phyloP scores from a whole-genome alignment of 495 filamentous ascomycete genomes.

The Neurospora sp. region DNA sequence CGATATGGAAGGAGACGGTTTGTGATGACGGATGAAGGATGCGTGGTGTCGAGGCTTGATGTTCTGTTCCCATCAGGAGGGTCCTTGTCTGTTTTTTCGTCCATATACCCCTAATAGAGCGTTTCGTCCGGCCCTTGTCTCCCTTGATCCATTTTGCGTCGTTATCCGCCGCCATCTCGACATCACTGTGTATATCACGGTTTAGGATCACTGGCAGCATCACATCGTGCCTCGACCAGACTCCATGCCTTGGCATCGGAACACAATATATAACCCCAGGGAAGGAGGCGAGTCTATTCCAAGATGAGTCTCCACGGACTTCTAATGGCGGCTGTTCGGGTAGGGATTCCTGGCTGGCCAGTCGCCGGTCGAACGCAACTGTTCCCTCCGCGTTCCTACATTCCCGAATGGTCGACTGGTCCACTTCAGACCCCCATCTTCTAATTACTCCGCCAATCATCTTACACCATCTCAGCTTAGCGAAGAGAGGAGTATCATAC shows the following conservation, averaged over 20 bases:
- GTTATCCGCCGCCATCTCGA: neutral
- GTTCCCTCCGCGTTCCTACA: constrained; percentile 25
- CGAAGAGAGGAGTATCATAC: constrained; percentile 1
- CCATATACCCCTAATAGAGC: neutral
- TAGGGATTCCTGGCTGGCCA: constrained; percentile 6
- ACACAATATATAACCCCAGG: neutral
- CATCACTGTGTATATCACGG: neutral
- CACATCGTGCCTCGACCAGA: neutral
- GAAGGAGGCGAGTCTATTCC: neutral
- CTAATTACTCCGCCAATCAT: constrained; percentile 21
- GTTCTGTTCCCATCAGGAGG: neutral
- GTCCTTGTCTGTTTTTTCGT: neutral
- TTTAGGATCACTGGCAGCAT: neutral
- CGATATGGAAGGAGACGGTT: constrained; percentile 28
- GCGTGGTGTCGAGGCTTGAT: neutral
- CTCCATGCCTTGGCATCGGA: neutral
- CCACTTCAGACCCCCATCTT: constrained; percentile 3
- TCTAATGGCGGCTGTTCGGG: constrained; percentile 17
- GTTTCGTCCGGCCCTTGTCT: neutral
- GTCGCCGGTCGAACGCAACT: constrained; percentile 6
- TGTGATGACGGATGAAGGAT: neutral
- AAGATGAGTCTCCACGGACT: neutral
- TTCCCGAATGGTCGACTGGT: constrained; percentile 3
- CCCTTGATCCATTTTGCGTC: neutral
- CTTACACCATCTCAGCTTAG: constrained; percentile 3